A percentile compares a stretch with the other conserved stretches of the same genome.
Evolutionary conservation across 2,329 filamentous ascomycete species (phyloP).

Genomic region (Botrytis paeoniae): DNA sequence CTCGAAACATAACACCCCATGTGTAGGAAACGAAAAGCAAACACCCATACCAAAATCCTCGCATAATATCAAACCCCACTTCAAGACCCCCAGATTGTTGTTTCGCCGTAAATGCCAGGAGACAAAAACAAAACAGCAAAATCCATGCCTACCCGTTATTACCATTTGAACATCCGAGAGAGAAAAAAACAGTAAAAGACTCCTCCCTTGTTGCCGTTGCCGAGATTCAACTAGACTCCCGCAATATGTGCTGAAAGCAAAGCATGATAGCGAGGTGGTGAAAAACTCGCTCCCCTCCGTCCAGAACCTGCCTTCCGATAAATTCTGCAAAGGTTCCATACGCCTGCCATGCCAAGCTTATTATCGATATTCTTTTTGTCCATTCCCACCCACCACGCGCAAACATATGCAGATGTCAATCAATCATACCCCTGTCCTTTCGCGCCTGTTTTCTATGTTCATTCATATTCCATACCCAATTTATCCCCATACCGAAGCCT

Average conservation of each 20-base stretch:
- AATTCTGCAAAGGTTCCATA: conserved; percentile 20
- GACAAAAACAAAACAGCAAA: conserved; percentile 7
- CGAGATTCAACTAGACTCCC: conserved; percentile 2
- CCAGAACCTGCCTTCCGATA: conserved; percentile 17
- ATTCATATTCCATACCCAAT: conserved; percentile 6
- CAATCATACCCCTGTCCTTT: conserved; percentile 14
- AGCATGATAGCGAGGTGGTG: conserved; percentile 10
- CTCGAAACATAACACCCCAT: not conserved
- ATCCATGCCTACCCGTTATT: conserved; percentile 2
- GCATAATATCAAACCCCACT: not conserved
- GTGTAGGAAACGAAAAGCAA: not conserved
- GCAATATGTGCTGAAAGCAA: conserved; percentile 16
- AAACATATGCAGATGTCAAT: conserved; percentile 19
- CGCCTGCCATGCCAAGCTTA: conserved; percentile 22
- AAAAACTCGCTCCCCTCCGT: conserved; percentile 15
- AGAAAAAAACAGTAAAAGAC: conserved; percentile 9
- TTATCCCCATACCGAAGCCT: conserved; percentile 93
- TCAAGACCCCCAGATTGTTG: conserved; percentile 1
- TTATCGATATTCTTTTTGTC: conserved; percentile 19
- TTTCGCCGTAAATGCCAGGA: conserved; percentile 13
- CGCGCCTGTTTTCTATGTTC: conserved; percentile 17
- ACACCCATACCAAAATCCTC: conserved; percentile 8
- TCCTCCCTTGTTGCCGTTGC: conserved; percentile 6
- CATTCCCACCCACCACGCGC: conserved; percentile 10
- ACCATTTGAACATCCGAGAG: conserved; percentile 11